Base-by-base conservation (phyloP, 164 flowering plant species). In the Vitis riparia region DNA sequence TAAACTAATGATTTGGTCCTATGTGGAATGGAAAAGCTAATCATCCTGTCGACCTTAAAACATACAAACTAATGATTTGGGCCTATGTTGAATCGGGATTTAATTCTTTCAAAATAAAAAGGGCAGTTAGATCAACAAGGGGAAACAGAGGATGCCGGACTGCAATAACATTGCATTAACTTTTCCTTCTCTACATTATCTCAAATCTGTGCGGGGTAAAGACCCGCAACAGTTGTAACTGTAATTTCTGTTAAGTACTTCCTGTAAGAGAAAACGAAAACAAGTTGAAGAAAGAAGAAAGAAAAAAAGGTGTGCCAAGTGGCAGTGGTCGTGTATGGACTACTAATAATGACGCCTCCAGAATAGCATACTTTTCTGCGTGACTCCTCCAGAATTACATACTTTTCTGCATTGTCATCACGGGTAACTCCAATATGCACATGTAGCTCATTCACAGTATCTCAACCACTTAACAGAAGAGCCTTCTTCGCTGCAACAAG, bases 401-500 rank as follows among this genome's bases (percentile, higher is more conserved):
- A 37, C 44, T 37, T 37, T 37, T 37, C 44, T 6, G 6, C 44
- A 37, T 37, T 3, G 44, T 37, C 44, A 37, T 37, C 44, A 37
- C 44, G 44, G 44, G 44, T 12, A 11, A 53, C 56, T 53, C n/a
- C 37, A 68, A 15, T 16, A 14, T 17, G 56, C 49, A 51, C 47
- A 37, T 16, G 59, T 51, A 32, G 23, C 63, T 19, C 44, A 37
- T 37, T 48, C 2, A n/a, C 49, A 14, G 53, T 48, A 23, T 8
- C 16, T 32, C 59, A 47, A 65, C 51, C 51, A 5, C 55, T 84
- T 77, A 81, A 70, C 83, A 81, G 49, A 73, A 83, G 4, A 77
- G 51, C 71, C 80, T 73, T 56, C 77, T 75, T 60, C 61, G 76
- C 87, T 84, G 84, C 80, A 75, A 47, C 44, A 59, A 47, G 11